Conservation (phyloP, 2,329 filamentous ascomycete species). For the Diaporthe nobilis region DNA sequence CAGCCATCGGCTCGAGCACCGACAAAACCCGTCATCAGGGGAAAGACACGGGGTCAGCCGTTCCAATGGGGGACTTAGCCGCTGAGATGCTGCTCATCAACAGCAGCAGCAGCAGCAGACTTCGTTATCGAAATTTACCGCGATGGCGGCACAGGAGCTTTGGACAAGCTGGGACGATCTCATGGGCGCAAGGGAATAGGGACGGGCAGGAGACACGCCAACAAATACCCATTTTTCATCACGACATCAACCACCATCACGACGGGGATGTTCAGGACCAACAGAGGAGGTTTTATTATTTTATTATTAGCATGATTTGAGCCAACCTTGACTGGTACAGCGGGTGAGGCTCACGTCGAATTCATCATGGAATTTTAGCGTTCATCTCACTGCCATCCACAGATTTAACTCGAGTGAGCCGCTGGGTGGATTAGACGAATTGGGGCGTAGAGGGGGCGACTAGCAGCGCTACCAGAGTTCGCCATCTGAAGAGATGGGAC, state of each 20-base stretch:
- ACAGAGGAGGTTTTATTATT: constrained; percentile 24
- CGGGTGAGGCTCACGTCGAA: constrained; percentile 6
- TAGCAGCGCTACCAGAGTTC: neutral
- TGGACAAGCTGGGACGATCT: constrained; percentile 10
- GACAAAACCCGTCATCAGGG: neutral
- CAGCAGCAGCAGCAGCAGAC: neutral
- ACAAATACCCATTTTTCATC: constrained; percentile 27
- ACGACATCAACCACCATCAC: constrained; percentile 10
- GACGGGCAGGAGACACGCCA: constrained; percentile 8
- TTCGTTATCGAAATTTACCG: neutral
- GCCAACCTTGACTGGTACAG: constrained; percentile 2
- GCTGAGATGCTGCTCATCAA: neutral
- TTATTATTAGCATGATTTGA: constrained; percentile 20
- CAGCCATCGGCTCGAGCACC: constrained; percentile 11
- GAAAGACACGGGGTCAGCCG: neutral
- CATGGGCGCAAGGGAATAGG: neutral
- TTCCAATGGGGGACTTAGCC: neutral
- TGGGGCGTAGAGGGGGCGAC: neutral
- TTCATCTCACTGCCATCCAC: constrained; percentile 22
- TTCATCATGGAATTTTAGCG: constrained; percentile 24
- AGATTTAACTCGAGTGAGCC: constrained; percentile 5
- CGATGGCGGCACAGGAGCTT: constrained; percentile 22
- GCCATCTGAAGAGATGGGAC: constrained; percentile 16
- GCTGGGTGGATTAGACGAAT: constrained; percentile 1
- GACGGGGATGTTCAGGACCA: constrained; percentile 24